phyloP scores from a whole-genome alignment of 352 stramenopile genomes.

The Pythium sp. region DNA sequence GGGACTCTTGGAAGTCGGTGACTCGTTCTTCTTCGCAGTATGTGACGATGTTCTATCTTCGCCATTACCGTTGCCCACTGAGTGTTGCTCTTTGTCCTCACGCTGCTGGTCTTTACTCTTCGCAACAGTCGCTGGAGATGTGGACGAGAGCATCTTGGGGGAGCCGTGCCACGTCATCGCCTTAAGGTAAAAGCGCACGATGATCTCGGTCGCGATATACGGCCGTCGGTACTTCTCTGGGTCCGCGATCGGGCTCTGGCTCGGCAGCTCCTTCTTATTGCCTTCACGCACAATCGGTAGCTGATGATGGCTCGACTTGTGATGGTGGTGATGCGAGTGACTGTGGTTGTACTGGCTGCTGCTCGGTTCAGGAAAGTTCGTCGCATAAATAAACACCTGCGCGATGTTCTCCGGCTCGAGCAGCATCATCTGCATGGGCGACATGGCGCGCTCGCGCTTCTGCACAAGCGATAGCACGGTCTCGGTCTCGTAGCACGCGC shows the following conservation, averaged over 20 bases:
- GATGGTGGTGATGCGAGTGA: constrained; percentile 1
- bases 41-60: not conserved
- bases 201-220: constrained; percentile 71
- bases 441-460: constrained; percentile 54
- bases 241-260: constrained; percentile 18
- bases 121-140: constrained; percentile 5
- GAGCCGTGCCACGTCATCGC: constrained; percentile 65
- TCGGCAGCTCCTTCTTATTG: constrained; percentile 1
- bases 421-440: constrained; percentile 65
- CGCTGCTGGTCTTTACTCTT: not conserved
- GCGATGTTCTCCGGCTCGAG: constrained; percentile 55
- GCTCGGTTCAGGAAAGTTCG: constrained; percentile 21
- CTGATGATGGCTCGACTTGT: constrained; percentile 8
- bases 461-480: constrained; percentile 63
- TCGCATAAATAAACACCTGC: constrained; percentile 65
- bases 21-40: not conserved
- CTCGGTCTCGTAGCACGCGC: constrained; percentile 69
- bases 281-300: not conserved
- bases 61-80: not conserved
- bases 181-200: constrained; percentile 73
- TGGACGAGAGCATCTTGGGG: constrained; percentile 30
- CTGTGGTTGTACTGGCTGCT: not conserved
- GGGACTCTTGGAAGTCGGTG: not conserved
- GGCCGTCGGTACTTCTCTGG: constrained; percentile 53
- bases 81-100: not conserved